Evolutionary conservation across 2,329 filamentous ascomycete genomes (phyloP), one percentile per base, ranked within the genome.

Genomic region (Aspergillus phoenicis): DNA sequence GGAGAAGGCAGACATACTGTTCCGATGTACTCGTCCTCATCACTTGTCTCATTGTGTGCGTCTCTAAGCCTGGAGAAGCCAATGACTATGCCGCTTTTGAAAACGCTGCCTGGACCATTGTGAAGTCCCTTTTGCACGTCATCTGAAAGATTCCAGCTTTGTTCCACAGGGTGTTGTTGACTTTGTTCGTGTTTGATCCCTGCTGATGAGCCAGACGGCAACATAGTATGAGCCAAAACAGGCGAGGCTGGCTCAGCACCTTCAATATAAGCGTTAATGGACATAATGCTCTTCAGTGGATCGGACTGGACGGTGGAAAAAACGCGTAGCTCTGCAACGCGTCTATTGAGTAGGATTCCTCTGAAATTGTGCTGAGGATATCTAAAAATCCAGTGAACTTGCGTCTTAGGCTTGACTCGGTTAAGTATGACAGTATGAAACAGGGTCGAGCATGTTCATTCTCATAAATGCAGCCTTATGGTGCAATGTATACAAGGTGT

Each of bases 21-120:
- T 39, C 70, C 73, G 47, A 76, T 63, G 24, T 67, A 68, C 48
- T 74, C 68, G 58, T 62, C 57, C 8, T 65, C 69, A 28, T 75
- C 33, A 8, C 38, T 66, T 15, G 60, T 66, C 20, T 70, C 66
- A 8, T 62, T 66, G 38, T 55, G 62, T 62, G 60, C 65, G 33
- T 58, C 58, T 53, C 65, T 68, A 24, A 75, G 58, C 30, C 65
- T 67, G 5, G 75, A 77, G 54, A 77, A 70, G 0, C 74, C 74
- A 22, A 75, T 68, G 10, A 75, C 64, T n/a, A 57, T 63, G 0
- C 75, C 75, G 11, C 57, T 65, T 13, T 68, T 70, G 41, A 77
- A 74, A 1, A 75, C 28, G 1, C 52, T 51, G 3, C 60, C 17
- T 2, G 57, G 49, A 4, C 51, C 52, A 15, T 20, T n/a, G 39